Percentiles rank a stretch among this genome's conserved stretches.
phyloP scores from a whole-genome alignment of 1,284 basidiomycete genomes.

The Austropuccinia psidii region DNA sequence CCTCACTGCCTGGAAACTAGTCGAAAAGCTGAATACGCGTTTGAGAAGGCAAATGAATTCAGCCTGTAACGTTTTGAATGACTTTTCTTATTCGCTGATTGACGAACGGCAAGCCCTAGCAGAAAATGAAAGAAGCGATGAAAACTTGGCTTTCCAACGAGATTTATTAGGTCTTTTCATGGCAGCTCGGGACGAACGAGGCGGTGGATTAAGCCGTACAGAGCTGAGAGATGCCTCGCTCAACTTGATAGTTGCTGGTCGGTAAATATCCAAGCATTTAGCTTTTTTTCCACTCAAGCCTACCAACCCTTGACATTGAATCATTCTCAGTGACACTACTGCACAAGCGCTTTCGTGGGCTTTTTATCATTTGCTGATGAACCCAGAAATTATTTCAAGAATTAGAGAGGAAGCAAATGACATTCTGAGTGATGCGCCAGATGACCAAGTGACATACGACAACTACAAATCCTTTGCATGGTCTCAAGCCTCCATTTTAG shows the following conservation, averaged over 20 bases:
- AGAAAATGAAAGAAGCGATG: not conserved
- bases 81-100: slow-evolving; percentile 1
- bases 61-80: not conserved
- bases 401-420: not conserved
- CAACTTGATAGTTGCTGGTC: slow-evolving; percentile 28
- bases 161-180: slow-evolving; percentile 18
- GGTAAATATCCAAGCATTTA: not conserved
- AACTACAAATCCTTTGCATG: not conserved
- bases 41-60: not conserved
- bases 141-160: not conserved
- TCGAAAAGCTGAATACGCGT: not conserved
- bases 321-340: not conserved
- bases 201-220: not conserved
- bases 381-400: not conserved
- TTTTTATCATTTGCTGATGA: not conserved
- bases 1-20: not conserved
- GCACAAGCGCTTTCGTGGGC: slow-evolving; percentile 14
- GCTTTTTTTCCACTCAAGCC: not conserved
- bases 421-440: not conserved
- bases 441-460: not conserved
- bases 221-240: slow-evolving; percentile 19
- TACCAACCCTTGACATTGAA: not conserved
- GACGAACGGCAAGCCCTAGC: no score
- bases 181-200: not conserved
- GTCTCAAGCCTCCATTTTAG: not conserved